Percentiles rank a stretch among this genome's conserved stretches.
phyloP scores from a whole-genome alignment of 768 basidiomycete genomes.

The Termitomyces sp. region DNA sequence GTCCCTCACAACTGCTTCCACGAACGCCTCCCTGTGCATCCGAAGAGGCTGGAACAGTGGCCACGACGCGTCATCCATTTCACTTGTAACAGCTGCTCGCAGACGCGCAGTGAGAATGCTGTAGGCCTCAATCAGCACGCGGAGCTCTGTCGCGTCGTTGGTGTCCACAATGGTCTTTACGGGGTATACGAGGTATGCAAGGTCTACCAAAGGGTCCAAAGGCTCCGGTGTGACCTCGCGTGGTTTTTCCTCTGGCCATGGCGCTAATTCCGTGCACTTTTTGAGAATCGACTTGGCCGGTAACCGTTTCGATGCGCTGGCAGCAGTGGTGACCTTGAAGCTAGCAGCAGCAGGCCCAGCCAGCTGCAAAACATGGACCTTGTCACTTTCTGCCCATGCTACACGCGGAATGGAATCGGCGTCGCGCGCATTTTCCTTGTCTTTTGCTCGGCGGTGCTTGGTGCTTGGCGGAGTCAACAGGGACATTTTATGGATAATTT shows the following conservation, averaged over 20 bases:
- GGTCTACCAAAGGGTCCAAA: slow-evolving; percentile 53
- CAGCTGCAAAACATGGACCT: slow-evolving; percentile 34
- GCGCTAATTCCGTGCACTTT: slow-evolving; percentile 30
- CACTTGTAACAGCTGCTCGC: slow-evolving; percentile 35
- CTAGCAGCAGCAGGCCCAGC: slow-evolving; percentile 15
- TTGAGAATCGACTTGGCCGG: slow-evolving; percentile 73
- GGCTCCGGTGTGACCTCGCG: slow-evolving; percentile 80
- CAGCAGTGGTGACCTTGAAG: slow-evolving; percentile 23
- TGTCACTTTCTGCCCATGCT: slow-evolving; percentile 46
- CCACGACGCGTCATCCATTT: slow-evolving; percentile 57
- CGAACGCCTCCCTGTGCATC: slow-evolving; percentile 44
- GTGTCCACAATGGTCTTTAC: slow-evolving; percentile 51
- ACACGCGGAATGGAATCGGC: slow-evolving; percentile 30
- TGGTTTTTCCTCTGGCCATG: slow-evolving; percentile 35
- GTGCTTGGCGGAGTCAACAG: slow-evolving; percentile 60
- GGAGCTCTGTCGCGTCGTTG: slow-evolving; percentile 32
- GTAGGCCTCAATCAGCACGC: slow-evolving; percentile 69
- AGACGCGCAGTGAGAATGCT: slow-evolving; percentile 63
- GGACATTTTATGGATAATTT: slow-evolving; percentile 27
- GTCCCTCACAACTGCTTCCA: slow-evolving; percentile 60
- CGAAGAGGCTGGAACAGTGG: slow-evolving; percentile 69
- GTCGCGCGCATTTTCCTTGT: slow-evolving; percentile 43
- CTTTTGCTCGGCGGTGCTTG: slow-evolving; percentile 38
- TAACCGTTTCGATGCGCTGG: slow-evolving; percentile 30
- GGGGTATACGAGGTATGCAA: slow-evolving; percentile 60